Evolutionary conservation across 192 early-diverging fungal species (phyloP).

Genomic region (Backusella sp.): DNA sequence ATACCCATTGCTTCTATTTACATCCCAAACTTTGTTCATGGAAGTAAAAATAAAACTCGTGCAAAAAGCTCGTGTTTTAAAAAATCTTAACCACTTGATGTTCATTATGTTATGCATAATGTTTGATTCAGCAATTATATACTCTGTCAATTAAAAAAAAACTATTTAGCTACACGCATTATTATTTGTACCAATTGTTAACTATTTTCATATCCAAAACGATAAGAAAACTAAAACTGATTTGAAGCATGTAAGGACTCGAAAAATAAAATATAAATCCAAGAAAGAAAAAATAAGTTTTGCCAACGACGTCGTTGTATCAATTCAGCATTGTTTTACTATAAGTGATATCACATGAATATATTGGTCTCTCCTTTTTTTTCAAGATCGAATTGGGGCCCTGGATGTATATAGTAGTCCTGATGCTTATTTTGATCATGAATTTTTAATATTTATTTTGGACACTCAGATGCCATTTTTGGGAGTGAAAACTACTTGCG

Average conservation of each 20-base stretch:
- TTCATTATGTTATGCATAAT: too few relatives aligned
- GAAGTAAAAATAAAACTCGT: neutral
- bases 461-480: neutral
- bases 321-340: neutral
- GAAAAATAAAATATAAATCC: neutral
- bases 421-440: neutral
- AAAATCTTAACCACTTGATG: too few relatives aligned
- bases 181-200: neutral
- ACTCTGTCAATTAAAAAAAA: neutral
- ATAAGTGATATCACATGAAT: neutral
- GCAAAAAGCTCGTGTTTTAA: too few relatives aligned
- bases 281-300: neutral
- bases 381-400: neutral
- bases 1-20: neutral
- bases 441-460: neutral
- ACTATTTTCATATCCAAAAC: neutral
- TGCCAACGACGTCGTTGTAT: neutral
- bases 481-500: neutral
- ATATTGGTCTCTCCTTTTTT: conserved; percentile 4
- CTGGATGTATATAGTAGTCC: neutral
- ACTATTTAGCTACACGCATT: neutral
- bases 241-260: neutral
- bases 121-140: neutral
- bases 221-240: neutral
- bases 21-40: neutral